Conservation (phyloP, 2,329 filamentous ascomycete species). For the Talaromyces sp. region DNA sequence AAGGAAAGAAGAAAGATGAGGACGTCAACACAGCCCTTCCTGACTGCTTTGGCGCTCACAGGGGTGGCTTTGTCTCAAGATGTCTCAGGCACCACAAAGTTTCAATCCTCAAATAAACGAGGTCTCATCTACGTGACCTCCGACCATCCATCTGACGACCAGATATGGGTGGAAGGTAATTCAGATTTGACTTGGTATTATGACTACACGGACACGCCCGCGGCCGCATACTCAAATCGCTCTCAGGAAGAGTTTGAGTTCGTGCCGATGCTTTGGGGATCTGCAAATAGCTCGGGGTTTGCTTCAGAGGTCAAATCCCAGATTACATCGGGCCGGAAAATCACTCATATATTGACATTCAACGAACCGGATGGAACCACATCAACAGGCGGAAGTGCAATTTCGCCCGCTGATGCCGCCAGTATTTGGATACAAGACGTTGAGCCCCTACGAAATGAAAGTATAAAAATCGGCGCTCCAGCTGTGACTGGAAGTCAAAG, state of each 20-base stretch:
- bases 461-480: conserved; percentile 11
- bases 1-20: background rate
- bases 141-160: conserved; percentile 7
- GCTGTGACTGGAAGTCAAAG: conserved; percentile 14
- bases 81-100: conserved; percentile 13
- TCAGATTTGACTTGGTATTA: conserved; percentile 17
- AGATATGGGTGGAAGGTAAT: conserved; percentile 12
- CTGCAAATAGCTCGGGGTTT: conserved; percentile 14
- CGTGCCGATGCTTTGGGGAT: conserved; percentile 17
- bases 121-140: conserved; percentile 14
- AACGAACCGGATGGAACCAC: conserved; percentile 16
- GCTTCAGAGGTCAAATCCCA: conserved; percentile 7
- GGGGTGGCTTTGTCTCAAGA: background rate
- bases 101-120: conserved; percentile 13
- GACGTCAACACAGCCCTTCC: background rate
- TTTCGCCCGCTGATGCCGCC: conserved; percentile 11
- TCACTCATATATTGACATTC: conserved; percentile 16
- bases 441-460: conserved; percentile 8
- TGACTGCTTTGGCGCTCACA: background rate
- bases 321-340: conserved; percentile 10
- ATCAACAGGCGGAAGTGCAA: conserved; percentile 14
- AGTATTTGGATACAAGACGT: conserved; percentile 16
- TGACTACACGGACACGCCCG: conserved; percentile 7
- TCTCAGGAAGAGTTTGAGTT: conserved; percentile 15
- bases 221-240: conserved; percentile 11